Base-by-base conservation (phyloP, 192 early-diverging fungal genomes). In the Umbelopsis sp. region DNA sequence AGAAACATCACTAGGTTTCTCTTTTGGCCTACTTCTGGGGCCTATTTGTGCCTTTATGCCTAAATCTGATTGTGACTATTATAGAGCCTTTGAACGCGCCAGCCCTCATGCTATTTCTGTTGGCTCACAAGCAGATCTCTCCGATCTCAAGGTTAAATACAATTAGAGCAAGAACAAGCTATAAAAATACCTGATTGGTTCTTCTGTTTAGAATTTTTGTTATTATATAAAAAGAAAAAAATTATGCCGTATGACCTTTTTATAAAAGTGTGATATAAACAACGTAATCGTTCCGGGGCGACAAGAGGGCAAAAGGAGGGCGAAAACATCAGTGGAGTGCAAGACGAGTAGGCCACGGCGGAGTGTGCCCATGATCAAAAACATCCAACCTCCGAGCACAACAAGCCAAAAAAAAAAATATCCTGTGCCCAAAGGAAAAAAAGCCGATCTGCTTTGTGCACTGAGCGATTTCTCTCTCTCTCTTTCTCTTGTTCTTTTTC, bases 101-200 rank as follows among this genome's bases (percentile, higher is more conserved):
- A 78, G 76, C 67, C 47, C 72, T 56, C 76, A 71, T 47, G 76
- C 24, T 32, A 21, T 73, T 20, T 38, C 47, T 24, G 68, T 50
- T 65, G 76, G 76, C 65, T 52, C 10, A 21, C 56, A 70, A 38
- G 68, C 47, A 29, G 72, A 78, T 45, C 59, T 78, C 20, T 66
- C 76, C 22, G 76, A 74, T 34, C 68, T 78, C 25, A 73, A 73
- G 68, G 68, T 73, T 29, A 69, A 70, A 71, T 45, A 56, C 54
- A 70, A 71, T 56, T 62, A 62, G 56, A 32, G 38, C 12, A 11
- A 11, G 12, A 11, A 11, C 38, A 6, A 41, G 38, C 38, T 1
- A 41, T n/a, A 41, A 41, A 41, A 41, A 41, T 41, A 41, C 38
- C 38, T 34, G 31, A 11, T 29, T 29, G 14, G 24, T 34, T 54